Conservation (phyloP, 176 grass and related monocot species). For the Saccharum spontaneum region DNA sequence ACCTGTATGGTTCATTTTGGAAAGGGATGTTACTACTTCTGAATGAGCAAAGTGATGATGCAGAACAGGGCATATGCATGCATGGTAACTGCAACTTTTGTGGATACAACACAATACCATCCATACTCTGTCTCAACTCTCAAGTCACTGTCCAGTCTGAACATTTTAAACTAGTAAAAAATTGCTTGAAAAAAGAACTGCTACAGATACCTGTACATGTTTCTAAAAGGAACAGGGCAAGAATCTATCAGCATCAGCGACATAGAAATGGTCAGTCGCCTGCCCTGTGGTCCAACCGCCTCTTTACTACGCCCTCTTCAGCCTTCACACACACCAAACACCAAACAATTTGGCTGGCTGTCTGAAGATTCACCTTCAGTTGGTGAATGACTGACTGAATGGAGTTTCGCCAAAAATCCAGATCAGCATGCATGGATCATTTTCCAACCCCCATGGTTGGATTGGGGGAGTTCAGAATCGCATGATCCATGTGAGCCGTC, state of each 20-base stretch:
- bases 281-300: background rate
- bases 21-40: background rate
- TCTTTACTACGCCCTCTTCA: background rate
- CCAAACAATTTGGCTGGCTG: background rate
- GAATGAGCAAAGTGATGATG: background rate
- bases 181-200: too few relatives aligned
- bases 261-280: background rate
- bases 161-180: too few relatives aligned
- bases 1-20: slow-evolving; percentile 40
- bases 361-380: background rate
- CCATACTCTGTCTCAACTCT: background rate
- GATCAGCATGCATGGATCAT: too few relatives aligned
- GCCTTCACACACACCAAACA: background rate
- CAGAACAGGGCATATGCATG: background rate
- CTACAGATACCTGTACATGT: too few relatives aligned
- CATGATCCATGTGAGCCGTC: background rate
- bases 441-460: too few relatives aligned
- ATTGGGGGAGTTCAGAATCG: background rate
- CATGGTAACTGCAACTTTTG: background rate
- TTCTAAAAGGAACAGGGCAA: background rate
- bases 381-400: background rate
- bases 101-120: background rate
- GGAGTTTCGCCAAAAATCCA: too few relatives aligned
- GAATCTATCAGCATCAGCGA: background rate
- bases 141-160: background rate